Base-by-base conservation (phyloP, 805 yeast genomes). In the Starmera amethionina region DNA sequence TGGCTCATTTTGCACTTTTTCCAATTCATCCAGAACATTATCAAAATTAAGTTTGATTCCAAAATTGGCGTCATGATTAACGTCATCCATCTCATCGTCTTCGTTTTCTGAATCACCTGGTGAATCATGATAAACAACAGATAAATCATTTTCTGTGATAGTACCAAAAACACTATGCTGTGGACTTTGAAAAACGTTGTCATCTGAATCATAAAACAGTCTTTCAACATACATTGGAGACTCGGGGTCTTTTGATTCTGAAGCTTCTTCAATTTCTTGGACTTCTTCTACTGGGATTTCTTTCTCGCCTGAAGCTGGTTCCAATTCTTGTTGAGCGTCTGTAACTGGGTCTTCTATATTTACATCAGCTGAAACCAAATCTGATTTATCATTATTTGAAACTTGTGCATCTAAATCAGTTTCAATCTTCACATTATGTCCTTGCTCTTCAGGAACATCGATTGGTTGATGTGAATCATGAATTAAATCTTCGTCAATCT, bases 101-200 rank as follows among this genome's bases (percentile, higher is more conserved):
- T 50, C 54, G 34, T 46, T 54, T 2, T 44, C 49, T 19, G 35
- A 42, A 27, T 46, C 41, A 31, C 44, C 25, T 25, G 32, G 34
- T 12, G 25, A 15, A 10, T 37, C 32, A 8, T 32, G 12, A 8
- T 32, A 25, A 7, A 38, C 25, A 15, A 28, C 32, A 11, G 40
- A 38, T 3, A 39, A 14, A 5, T 39, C 36, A 13, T 38, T 40
- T 11, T 37, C 41, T 4, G 48, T 47, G 3, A 54, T 25, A 10
- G 40, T 37, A 13, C 58, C 58, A 32, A 54, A 54, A 32, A 54
- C 12, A 41, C 58, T 54, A 10, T 43, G 45, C 6, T 47, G 40
- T 12, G 58, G 58, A 39, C 49, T 52, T 37, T 43, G 40, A 27
- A 46, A 54, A 13, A 46, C 56, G 35, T 54, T 40, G 19, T 45